phyloP scores from a whole-genome alignment of 1,284 basidiomycete genomes.

The Thecaphora thlaspeos region DNA sequence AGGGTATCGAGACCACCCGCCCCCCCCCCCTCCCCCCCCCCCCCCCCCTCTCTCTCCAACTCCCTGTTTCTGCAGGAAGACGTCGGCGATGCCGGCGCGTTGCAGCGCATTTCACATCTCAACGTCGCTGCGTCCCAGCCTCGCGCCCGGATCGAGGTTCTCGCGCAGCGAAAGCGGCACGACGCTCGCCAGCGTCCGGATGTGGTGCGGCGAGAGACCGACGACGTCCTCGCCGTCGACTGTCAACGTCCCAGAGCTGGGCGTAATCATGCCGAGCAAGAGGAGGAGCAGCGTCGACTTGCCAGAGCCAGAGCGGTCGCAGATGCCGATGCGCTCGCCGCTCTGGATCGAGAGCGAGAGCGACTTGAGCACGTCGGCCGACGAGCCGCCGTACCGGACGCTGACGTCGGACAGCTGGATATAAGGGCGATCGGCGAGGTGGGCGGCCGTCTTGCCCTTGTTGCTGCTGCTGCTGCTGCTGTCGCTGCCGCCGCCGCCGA shows the following conservation, averaged over 20 bases:
- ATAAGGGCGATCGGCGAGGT: no score
- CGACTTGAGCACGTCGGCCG: background rate
- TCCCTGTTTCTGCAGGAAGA: background rate
- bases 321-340: background rate
- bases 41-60: no score
- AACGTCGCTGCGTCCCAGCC: background rate
- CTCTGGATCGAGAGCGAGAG: background rate
- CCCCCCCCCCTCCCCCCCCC: no score
- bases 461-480: no score
- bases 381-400: background rate
- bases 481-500: no score
- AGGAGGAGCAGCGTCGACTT: background rate
- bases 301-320: background rate
- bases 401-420: background rate
- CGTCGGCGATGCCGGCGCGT: background rate
- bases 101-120: background rate
- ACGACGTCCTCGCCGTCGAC: background rate
- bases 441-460: no score
- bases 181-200: constrained; percentile 3
- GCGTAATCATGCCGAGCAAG: background rate
- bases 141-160: background rate
- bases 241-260: background rate
- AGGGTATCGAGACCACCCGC: background rate
- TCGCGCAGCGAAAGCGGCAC: constrained; percentile 4
- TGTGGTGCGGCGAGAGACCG: background rate